phyloP scores from a whole-genome alignment of 192 early-diverging fungal species.

The Backusella psychrophila region DNA sequence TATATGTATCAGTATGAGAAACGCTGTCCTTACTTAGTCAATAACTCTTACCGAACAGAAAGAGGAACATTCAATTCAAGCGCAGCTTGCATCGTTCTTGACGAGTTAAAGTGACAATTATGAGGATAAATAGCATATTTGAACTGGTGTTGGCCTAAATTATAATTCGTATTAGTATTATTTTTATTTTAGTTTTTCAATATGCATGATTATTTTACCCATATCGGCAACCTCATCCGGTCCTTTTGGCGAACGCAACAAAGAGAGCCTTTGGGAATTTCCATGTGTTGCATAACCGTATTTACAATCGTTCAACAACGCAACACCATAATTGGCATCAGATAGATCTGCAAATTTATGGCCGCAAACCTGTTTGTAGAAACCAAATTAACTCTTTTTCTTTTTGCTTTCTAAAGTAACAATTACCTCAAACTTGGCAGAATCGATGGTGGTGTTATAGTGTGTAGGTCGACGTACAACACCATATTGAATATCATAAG shows the following conservation, averaged over 20 bases:
- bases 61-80: conserved; percentile 91
- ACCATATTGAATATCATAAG: conserved; percentile 97
- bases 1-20: background rate
- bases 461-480: conserved; percentile 90
- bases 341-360: conserved; percentile 97
- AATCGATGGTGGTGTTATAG: conserved; percentile 90
- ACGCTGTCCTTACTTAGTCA: no score
- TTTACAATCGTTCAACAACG: conserved; percentile 95
- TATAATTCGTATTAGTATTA: conserved; percentile 19
- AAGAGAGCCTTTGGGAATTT: conserved; percentile 79
- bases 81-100: conserved; percentile 83
- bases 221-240: conserved; percentile 69
- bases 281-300: conserved; percentile 90
- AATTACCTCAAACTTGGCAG: conserved; percentile 97
- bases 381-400: background rate
- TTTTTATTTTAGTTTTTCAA: background rate
- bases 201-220: conserved; percentile 33
- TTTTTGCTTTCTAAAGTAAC: conserved; percentile 48
- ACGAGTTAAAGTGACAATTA: conserved; percentile 70
- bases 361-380: conserved; percentile 74
- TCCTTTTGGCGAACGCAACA: conserved; percentile 87
- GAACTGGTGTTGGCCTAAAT: conserved; percentile 77
- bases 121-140: conserved; percentile 93
- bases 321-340: conserved; percentile 92
- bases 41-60: conserved; percentile 41